phyloP scores from a whole-genome alignment of 352 stramenopile genomes.

The Phytophthora hybrid region DNA sequence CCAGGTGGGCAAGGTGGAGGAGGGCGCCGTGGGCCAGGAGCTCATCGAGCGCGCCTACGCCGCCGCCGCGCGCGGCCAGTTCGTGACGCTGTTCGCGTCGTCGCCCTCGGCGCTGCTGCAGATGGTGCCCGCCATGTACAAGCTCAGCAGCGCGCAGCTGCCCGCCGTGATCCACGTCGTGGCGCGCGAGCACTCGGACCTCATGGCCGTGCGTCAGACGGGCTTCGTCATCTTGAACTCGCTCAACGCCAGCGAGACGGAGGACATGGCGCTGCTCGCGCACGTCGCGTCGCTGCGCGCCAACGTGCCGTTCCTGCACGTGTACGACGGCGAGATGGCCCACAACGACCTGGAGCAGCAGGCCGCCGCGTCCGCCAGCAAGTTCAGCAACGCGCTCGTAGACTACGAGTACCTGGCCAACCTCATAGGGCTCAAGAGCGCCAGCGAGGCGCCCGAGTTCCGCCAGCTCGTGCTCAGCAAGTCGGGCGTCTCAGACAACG shows the following conservation, averaged over 20 bases:
- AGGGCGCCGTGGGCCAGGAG: constrained; percentile 59
- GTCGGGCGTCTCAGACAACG: constrained; percentile 54
- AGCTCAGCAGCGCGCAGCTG: constrained; percentile 90
- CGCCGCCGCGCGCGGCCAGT: constrained; percentile 73
- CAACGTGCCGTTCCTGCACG: constrained; percentile 93
- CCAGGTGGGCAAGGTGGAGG: constrained; percentile 72
- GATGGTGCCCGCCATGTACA: constrained; percentile 96
- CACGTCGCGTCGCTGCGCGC: constrained; percentile 92
- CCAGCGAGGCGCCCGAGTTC: constrained; percentile 60
- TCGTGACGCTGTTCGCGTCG: constrained; percentile 92
- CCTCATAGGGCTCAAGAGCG: constrained; percentile 67
- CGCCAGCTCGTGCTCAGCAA: constrained; percentile 69
- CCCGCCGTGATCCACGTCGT: constrained; percentile 92
- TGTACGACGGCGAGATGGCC: constrained; percentile 93
- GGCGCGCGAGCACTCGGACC: constrained; percentile 91
- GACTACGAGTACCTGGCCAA: constrained; percentile 74
- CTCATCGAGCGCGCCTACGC: constrained; percentile 74
- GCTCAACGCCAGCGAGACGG: constrained; percentile 86
- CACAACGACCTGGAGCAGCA: constrained; percentile 83
- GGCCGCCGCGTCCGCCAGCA: constrained; percentile 49
- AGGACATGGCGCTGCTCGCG: constrained; percentile 92
- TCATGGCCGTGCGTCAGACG: constrained; percentile 93
- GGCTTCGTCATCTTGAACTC: constrained; percentile 92
- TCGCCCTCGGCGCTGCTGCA: constrained; percentile 88
- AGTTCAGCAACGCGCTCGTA: constrained; percentile 74